Conservation (phyloP, 2,329 filamentous ascomycete species). For the Aspergillus brunneoviolaceus region DNA sequence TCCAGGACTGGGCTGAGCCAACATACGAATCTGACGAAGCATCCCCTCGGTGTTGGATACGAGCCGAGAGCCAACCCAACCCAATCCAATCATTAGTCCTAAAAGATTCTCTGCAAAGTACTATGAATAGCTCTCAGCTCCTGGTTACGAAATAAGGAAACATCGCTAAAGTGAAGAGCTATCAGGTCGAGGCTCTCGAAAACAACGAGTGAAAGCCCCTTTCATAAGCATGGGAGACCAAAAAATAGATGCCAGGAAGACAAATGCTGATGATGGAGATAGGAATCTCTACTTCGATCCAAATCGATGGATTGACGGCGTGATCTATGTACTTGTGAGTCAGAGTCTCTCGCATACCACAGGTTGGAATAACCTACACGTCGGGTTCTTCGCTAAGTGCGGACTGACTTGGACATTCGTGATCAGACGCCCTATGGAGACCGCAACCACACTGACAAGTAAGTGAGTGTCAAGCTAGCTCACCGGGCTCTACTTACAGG, state of each 20-base stretch:
- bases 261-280: not conserved
- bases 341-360: not conserved
- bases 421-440: not conserved
- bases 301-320: not conserved
- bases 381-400: not conserved
- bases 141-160: too few species aligned
- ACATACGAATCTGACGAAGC: too few species aligned
- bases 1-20: too few species aligned
- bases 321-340: not conserved
- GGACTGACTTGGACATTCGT: not conserved
- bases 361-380: not conserved
- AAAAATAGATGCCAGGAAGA: not conserved
- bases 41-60: too few species aligned
- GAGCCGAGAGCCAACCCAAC: too few species aligned
- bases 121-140: too few species aligned
- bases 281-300: not conserved
- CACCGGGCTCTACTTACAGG: not conserved
- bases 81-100: too few species aligned
- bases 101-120: too few species aligned
- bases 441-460: not conserved
- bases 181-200: too few species aligned
- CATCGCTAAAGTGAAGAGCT: too few species aligned
- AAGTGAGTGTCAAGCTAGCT: not conserved
- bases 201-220: too few species aligned
- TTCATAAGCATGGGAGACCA: not conserved